Percentiles rank a stretch among this genome's conserved stretches.
These are phyloP conservation scores for Stentor roeselii DNA, from an alignment of 73 alveolate species.

Conservation along the genomic window DNA sequence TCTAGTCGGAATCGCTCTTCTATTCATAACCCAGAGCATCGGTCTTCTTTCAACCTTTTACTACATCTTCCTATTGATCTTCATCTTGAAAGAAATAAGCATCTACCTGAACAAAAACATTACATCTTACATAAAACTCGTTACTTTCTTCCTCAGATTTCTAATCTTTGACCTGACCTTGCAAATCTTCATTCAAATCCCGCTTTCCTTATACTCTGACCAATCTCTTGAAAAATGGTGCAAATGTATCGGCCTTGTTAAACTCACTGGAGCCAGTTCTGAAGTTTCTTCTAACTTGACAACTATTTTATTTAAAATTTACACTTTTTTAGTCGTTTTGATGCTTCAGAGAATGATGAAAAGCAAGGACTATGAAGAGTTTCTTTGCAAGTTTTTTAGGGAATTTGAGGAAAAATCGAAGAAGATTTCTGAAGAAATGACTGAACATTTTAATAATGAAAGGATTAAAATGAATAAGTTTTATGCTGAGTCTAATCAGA, in stretches of 20 bases:
- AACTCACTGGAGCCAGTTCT: background rate
- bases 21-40: background rate
- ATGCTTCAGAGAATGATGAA: conserved; percentile 12
- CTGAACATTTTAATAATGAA: conserved; percentile 11
- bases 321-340: background rate
- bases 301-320: background rate
- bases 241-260: background rate
- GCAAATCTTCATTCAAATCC: background rate
- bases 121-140: background rate
- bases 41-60: background rate
- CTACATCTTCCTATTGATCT: background rate
- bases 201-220: background rate
- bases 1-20: background rate
- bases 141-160: background rate
- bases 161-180: background rate
- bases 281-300: background rate
- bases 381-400: background rate
- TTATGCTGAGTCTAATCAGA: background rate
- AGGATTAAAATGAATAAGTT: background rate
- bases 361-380: conserved; percentile 13
- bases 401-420: background rate
- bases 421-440: background rate
- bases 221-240: background rate
- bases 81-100: background rate
- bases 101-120: background rate